Evolutionary conservation across 1,284 basidiomycete species (phyloP), one percentile per base, ranked within the genome.

Genomic region (Paramarasmius palmivorus): DNA sequence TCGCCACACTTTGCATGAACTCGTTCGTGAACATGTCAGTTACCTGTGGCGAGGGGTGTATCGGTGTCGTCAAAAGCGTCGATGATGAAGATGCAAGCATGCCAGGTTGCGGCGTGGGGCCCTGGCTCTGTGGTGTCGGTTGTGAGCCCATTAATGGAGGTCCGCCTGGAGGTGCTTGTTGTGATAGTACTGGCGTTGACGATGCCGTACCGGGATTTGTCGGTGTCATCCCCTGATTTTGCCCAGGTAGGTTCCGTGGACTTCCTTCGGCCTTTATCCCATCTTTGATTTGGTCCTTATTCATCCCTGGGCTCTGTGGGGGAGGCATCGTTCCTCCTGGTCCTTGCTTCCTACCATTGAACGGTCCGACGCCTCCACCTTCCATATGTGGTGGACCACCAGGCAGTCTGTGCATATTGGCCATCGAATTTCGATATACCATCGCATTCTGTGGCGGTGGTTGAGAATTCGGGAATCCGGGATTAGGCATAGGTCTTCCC

Each of bases 171-270:
- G 54, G 50, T 8, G 7, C 14, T 7, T 17, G 23, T 29, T 46
- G 50, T 6, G 59, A 58, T 36, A 25, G 68, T 22, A 68, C 77
- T 29, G 79, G 79, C n/a, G 82, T 81, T 1, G 75, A 72, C 10
- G 79, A 78, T 7, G 76, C 76, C 0, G 75, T 77, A 12, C 65
- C 73, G 22, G 64, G 50, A 40, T 32, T 32, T 12, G 63, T 67
- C 12, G 71, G 69, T 25, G 67, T 68, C 38, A 61, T 62, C 50
- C 61, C 59, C 22, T 34, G 39, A 34, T 25, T 45, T 25, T 47
- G 23, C 32, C 35, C 40, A 12, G 57, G 39, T 48, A 59, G 54
- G 53, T 77, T 79, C 42, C 75, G 73, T 12, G 81, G 80, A 3
- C 81, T 81, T 14, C 73, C 72, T 40, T 79, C 75, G n/a, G 69